Percentiles rank a stretch among this genome's conserved stretches.
Conservation (phyloP, 495 filamentous ascomycete species). For the Niebla homalea region DNA sequence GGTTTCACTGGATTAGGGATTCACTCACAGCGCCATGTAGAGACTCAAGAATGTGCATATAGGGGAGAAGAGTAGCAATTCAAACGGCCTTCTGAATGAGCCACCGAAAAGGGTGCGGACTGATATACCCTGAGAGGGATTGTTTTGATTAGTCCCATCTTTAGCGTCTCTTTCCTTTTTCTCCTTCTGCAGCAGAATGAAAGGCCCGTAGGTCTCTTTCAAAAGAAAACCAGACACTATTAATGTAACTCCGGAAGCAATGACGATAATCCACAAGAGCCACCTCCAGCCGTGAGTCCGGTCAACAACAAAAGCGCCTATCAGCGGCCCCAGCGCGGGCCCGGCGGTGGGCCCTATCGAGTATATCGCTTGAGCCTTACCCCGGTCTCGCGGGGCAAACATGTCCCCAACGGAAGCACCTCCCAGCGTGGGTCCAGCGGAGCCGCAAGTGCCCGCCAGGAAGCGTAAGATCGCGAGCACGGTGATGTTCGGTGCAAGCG, state of each 20-base stretch:
- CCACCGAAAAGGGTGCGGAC: conserved; percentile 12
- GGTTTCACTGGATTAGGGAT: not conserved
- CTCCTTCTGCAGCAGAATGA: conserved; percentile 28
- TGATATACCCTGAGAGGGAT: conserved; percentile 20
- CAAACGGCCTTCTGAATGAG: conserved; percentile 28
- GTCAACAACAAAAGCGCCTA: conserved; percentile 32
- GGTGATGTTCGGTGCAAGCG: conserved; percentile 20
- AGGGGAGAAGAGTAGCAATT: conserved; percentile 25
- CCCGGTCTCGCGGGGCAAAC: conserved; percentile 1
- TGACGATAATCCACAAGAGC: conserved; percentile 37
- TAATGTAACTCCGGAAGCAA: conserved; percentile 28
- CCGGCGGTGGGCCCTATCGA: conserved; percentile 39
- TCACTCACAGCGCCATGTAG: conserved; percentile 33
- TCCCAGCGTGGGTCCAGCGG: conserved; percentile 13
- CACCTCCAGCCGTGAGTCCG: conserved; percentile 31
- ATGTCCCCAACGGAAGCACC: conserved; percentile 7
- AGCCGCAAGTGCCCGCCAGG: conserved; percentile 23
- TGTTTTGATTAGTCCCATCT: conserved; percentile 12
- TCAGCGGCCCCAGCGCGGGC: conserved; percentile 24
- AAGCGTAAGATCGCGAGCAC: conserved; percentile 24
- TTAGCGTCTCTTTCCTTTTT: conserved; percentile 31
- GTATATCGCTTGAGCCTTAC: conserved; percentile 37
- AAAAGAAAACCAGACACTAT: conserved; percentile 29
- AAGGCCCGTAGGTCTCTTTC: conserved; percentile 35
- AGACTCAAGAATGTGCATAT: conserved; percentile 38